Evolutionary conservation across 805 yeast species (phyloP).

Genomic region (Blastobotrys mokoenaii): DNA sequence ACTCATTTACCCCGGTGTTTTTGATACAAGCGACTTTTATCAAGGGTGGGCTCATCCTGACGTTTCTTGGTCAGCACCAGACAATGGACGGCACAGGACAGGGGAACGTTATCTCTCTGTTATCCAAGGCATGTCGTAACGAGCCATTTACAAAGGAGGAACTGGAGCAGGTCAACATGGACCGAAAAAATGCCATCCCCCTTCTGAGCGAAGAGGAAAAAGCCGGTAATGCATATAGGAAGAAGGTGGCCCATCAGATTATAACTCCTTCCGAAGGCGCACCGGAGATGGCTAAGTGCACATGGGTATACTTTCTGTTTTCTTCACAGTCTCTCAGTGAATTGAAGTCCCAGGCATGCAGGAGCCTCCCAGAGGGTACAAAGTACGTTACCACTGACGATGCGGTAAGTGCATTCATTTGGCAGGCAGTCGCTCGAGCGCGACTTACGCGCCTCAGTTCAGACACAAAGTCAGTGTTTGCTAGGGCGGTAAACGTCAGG

Average conservation of each 20-base stretch:
- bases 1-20: constrained; percentile 3
- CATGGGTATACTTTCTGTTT: constrained; percentile 7
- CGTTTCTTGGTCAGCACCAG: constrained; percentile 7
- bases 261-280: not conserved
- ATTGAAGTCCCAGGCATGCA: constrained; percentile 4
- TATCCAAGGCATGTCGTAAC: constrained; percentile 9
- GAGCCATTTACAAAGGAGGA: constrained; percentile 6
- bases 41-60: constrained; percentile 6
- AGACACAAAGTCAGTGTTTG: not conserved
- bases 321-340: not conserved
- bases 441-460: not conserved
- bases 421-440: constrained; percentile 5
- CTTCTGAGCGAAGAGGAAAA: not conserved
- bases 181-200: constrained; percentile 3
- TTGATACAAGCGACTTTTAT: constrained; percentile 5
- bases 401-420: constrained; percentile 7
- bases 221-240: not conserved
- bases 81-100: constrained; percentile 10
- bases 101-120: constrained; percentile 1
- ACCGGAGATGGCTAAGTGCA: not conserved
- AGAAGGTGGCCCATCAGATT: not conserved
- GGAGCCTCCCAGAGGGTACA: not conserved
- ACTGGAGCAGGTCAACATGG: constrained; percentile 1
- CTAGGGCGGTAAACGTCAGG: constrained; percentile 10
- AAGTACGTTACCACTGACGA: constrained; percentile 10